Evolutionary conservation across 257 asterid species (phyloP).

Genomic region (Rhazya stricta): DNA sequence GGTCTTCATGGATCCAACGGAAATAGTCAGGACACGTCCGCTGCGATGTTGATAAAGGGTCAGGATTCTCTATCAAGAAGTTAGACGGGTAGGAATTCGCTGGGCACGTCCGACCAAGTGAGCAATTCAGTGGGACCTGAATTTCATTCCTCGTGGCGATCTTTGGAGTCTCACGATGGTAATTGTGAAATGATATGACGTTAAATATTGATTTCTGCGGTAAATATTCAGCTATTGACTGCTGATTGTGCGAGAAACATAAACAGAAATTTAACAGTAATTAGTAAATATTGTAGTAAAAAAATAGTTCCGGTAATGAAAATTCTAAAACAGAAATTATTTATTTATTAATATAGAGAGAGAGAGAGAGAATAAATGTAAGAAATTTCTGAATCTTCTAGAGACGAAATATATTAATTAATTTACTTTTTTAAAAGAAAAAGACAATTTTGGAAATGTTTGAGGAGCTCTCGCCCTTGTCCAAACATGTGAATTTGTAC

Average conservation of each 20-base stretch:
- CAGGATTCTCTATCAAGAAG: conserved; percentile 1
- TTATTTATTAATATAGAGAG: too few species aligned
- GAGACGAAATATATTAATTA: too few species aligned
- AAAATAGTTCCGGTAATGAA: too few species aligned
- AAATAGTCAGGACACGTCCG: conserved; percentile 36
- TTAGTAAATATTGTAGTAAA: too few species aligned
- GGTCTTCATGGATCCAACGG: conserved; percentile 38
- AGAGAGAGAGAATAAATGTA: too few species aligned
- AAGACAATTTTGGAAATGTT: too few species aligned
- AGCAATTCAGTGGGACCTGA: conserved; percentile 36
- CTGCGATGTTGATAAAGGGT: conserved; percentile 2
- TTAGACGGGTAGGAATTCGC: conserved; percentile 36
- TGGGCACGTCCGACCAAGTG: conserved; percentile 30
- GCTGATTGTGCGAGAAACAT: conserved; percentile 10
- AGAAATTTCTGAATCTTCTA: too few species aligned
- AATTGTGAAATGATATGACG: conserved; percentile 12
- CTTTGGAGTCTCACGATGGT: conserved; percentile 9
- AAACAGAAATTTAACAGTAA: neutral
- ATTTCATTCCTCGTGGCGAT: conserved; percentile 6
- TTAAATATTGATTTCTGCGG: conserved; percentile 27
- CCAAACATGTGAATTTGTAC: too few species aligned
- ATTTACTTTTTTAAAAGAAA: too few species aligned
- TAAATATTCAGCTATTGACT: conserved; percentile 37
- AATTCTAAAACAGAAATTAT: too few species aligned
- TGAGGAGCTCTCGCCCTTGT: too few species aligned